Conservation (phyloP, 306 rosid genomes). For the Vicia villosa region DNA sequence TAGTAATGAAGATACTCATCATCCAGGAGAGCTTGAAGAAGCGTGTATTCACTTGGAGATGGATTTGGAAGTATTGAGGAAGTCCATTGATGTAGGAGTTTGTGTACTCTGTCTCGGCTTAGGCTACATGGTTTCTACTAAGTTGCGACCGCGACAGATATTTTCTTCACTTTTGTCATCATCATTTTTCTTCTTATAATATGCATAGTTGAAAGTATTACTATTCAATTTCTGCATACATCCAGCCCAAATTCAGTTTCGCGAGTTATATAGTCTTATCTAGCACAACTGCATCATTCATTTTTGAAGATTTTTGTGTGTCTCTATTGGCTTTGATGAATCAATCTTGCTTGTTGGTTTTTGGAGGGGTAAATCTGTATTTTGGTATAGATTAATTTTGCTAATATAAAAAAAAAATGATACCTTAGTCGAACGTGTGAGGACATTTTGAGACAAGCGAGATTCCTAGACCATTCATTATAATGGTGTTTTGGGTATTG, state of each 20-base stretch:
- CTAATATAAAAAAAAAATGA: too few species aligned
- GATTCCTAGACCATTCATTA: too few species aligned
- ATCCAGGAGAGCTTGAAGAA: conserved; percentile 29
- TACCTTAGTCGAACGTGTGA: too few species aligned
- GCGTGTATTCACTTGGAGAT: conserved; percentile 22
- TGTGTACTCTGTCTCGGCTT: conserved; percentile 11
- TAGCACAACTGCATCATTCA: too few species aligned
- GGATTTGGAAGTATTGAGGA: conserved; percentile 32
- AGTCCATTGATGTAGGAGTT: conserved; percentile 30
- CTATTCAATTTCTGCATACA: not conserved
- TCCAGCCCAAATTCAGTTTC: not conserved
- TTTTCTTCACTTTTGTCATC: conserved; percentile 13
- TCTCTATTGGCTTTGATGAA: too few species aligned
- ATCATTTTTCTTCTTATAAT: not conserved
- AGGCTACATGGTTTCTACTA: conserved; percentile 7
- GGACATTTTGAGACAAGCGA: too few species aligned
- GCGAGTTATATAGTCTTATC: not conserved
- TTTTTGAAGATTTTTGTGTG: too few species aligned
- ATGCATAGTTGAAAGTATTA: not conserved
- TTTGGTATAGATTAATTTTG: too few species aligned
- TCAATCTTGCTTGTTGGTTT: too few species aligned
- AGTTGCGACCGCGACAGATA: not conserved
- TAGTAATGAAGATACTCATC: too few species aligned
- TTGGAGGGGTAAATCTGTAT: too few species aligned
- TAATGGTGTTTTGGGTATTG: too few species aligned